Evolutionary conservation across 2,329 filamentous ascomycete species (phyloP), one percentile per base, ranked within the genome.

Genomic region (Paramyrothecium sp.): DNA sequence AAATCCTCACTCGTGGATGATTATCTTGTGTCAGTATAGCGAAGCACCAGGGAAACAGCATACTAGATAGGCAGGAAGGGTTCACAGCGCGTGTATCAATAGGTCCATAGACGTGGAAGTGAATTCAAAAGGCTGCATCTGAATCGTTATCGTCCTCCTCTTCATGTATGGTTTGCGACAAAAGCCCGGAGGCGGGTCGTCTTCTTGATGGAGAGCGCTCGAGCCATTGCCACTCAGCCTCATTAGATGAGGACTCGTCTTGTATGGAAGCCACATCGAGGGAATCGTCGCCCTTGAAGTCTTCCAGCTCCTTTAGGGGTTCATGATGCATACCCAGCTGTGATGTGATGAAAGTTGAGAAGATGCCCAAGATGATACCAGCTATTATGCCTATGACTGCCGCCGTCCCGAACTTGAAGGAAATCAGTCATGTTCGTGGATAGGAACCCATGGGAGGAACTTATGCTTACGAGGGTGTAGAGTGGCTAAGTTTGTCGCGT

Each of bases 141-240:
- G 80, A 85, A 63, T 79, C 79, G 54, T 89, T 87, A 68, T 89
- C 88, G 54, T 89, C 87, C 68, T 91, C 89, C 69, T 91, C 88
- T 70, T 90, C 89, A 57, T 89, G 80, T 60, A 92, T 91, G 0
- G 86, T 89, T 67, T 89, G 85, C 26, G 82, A 80, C 48, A 89
- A 72, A 19, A 91, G 68, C 1, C 82, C 81, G 53, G 77, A 73
- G 4, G 74, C 73, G 51, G 76, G 72, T 54, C 75, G 73, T 55
- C 77, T 71, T 11, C 75, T 70, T 23, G 71, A 68, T n/a, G 69
- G 67, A 13, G 70, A 64, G 34, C 71, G 67, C 51, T 75, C 73
- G 5, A 73, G 58, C 70, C 69, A 73, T 54, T 70, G 71, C 73
- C 73, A 77, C 16, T 77, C 74, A 1, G 71, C 58, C 20, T 77